Percentiles rank a stretch among this genome's conserved stretches.
Evolutionary conservation across 352 stramenopile species (phyloP).

Genomic region (Globisporangium camurandrum): DNA sequence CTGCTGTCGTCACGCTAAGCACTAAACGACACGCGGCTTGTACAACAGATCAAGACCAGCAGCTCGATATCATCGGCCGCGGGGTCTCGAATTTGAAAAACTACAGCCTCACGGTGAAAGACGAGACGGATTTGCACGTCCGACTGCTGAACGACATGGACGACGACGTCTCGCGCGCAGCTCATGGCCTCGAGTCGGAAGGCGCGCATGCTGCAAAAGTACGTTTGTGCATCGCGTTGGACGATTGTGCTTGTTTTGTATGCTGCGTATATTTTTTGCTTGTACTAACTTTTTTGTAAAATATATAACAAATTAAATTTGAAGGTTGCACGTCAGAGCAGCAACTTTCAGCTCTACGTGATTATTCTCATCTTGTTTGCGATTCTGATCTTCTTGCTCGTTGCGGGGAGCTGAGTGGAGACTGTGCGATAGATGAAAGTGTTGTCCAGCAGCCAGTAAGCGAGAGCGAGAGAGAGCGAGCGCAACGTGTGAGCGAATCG

Average conservation of each 20-base stretch:
- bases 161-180: constrained; percentile 76
- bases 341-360: constrained; percentile 92
- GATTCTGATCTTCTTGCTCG: constrained; percentile 86
- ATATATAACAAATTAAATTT: constrained; percentile 6
- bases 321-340: constrained; percentile 91
- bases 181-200: constrained; percentile 80
- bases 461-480: neutral
- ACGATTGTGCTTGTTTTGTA: too few species aligned
- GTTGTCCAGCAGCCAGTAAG: neutral
- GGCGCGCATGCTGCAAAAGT: constrained; percentile 65
- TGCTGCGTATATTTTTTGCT: constrained; percentile 2
- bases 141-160: constrained; percentile 87
- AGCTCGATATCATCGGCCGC: constrained; percentile 75
- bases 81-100: constrained; percentile 81
- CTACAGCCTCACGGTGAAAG: constrained; percentile 82
- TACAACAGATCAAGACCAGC: constrained; percentile 74
- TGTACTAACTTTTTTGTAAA: neutral
- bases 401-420: constrained; percentile 43
- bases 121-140: constrained; percentile 87
- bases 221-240: too few species aligned
- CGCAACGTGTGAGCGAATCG: too few species aligned
- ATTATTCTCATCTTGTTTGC: constrained; percentile 82
- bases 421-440: neutral
- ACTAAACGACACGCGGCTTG: too few species aligned
- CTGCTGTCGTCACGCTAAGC: too few species aligned